Base-by-base conservation (phyloP, 2,329 filamentous ascomycete species). In the Ophiognomonia clavigignenti-juglandacearum region DNA sequence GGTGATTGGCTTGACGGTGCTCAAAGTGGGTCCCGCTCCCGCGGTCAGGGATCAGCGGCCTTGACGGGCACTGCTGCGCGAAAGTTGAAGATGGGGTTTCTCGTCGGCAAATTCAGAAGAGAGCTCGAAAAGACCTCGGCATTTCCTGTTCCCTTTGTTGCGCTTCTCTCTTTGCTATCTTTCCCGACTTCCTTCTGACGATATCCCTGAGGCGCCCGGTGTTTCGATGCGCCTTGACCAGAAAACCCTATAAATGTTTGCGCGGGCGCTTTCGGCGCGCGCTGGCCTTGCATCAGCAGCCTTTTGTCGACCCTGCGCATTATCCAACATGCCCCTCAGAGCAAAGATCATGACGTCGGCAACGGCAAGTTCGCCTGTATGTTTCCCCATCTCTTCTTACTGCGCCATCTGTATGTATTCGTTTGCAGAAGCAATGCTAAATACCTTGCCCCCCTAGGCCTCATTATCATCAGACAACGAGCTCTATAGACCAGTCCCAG, bases 301-400 rank as follows among this genome's bases (percentile, higher is more conserved):
- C 57, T 67, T 61, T 58, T 36, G 35, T 34, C 61, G 66, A 52
- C 64, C 68, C 62, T 70, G 66, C 55, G 63, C 63, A 64, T 64
- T 59, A 53, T 64, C 59, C 55, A 61, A 70, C 61, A 65, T 65
- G 88, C 88, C 89, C 64, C 76, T 95, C 55, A 83, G 82, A 72
- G 86, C 86, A 53, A 92, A 86, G 67, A 75, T 90, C 55, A 69
- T 75, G 61, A 77, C 39, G 44, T 44, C 45, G 16, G 35, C 29
- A 29, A 27, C 39, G 16, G 26, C 48, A 39, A 52, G 68, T 58
- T 69, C 75, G 61, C 72, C 71, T 66, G 80, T 85, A 68, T 53
- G 66, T 31, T 27, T 31, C 4, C 24, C n/a, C 22, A n/a, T 31
- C n/a, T n/a, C 8, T 9, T 31, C 16, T 11, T 13, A 29, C 6